Base-by-base conservation (phyloP, 805 yeast species). In the Tetrapisispora fleetii region DNA sequence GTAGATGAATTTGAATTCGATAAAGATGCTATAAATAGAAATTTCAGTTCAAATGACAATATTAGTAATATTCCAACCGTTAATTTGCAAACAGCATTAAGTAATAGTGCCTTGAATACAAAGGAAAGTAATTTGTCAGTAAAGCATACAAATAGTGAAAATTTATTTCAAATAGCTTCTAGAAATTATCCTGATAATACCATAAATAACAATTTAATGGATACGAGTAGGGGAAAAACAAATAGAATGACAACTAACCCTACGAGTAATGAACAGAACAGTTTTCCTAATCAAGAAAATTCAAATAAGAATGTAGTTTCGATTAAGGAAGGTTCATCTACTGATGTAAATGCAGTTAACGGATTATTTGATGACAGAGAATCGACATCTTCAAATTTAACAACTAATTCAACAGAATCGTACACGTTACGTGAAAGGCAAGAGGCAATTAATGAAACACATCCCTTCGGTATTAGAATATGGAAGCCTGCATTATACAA, bases 401-500 rank as follows among this genome's bases (percentile, higher is more conserved):
- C 48, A 1, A 52, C 62, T 1, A 63, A 76, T 1, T 80, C 95
- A 0, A 62, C 78, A 27, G 97, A 91, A 64, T 84, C 95, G 5
- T 83, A 85, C 62, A 93, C 96, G 4, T 73, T 91, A 48, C 75
- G 93, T 51, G 96, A 90, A 56, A 80, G 97, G 54, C 99, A 93
- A 66, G 90, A 86, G 57, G 99, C 99, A 16, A 93, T 93, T 62
- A 93, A 93, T 62, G 81, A 85, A 46, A 89, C 97, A 4, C 99
- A 93, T 71, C 99, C 99, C 0, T 93, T 93, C 60, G 99, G 99
- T 75, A 91, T 93, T 42, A 83, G 96, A 65, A 87, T 93, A 58
- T 93, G 99, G 99, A 93, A 93, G 62, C 99, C 99, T 1, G 96
- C 98, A 2, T 71, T 93, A 48, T 93, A 93, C 68, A 93, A 93